Evolutionary conservation across 495 filamentous ascomycete genomes (phyloP).

Genomic region (Talaromyces nanjingensis): DNA sequence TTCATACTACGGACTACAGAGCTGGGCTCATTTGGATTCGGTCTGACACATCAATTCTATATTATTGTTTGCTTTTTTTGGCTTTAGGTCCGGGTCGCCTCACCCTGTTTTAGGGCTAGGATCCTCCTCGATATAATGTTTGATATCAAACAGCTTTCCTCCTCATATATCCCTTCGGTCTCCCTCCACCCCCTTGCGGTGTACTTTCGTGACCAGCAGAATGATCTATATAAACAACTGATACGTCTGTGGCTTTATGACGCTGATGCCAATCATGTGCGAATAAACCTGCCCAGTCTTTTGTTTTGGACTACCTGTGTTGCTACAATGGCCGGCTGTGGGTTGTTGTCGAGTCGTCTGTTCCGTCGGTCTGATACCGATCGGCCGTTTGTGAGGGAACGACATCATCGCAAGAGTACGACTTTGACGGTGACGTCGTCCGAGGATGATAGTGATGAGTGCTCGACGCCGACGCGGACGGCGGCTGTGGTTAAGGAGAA

Average conservation of each 20-base stretch:
- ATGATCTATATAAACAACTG: not conserved
- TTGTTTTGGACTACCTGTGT: conserved; percentile 31
- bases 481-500: not conserved
- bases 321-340: conserved; percentile 37
- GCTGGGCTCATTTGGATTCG: not conserved
- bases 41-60: not conserved
- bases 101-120: not conserved
- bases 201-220: not conserved
- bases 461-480: not conserved
- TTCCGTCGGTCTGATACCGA: conserved; percentile 20
- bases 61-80: not conserved
- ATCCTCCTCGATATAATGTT: not conserved
- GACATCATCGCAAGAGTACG: conserved; percentile 25
- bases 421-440: conserved; percentile 33
- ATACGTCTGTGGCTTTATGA: not conserved
- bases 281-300: conserved; percentile 8
- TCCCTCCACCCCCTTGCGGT: not conserved
- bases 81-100: conserved; percentile 1
- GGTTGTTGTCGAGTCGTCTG: conserved; percentile 25
- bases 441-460: conserved; percentile 36
- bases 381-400: conserved; percentile 13
- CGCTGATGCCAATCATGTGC: not conserved
- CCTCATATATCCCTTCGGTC: conserved; percentile 1
- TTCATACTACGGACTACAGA: not conserved
- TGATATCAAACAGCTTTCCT: conserved; percentile 1